These are phyloP conservation scores for Metschnikowia cerradonensis DNA, from an alignment of 805 yeast species.

Conservation along the genomic window DNA sequence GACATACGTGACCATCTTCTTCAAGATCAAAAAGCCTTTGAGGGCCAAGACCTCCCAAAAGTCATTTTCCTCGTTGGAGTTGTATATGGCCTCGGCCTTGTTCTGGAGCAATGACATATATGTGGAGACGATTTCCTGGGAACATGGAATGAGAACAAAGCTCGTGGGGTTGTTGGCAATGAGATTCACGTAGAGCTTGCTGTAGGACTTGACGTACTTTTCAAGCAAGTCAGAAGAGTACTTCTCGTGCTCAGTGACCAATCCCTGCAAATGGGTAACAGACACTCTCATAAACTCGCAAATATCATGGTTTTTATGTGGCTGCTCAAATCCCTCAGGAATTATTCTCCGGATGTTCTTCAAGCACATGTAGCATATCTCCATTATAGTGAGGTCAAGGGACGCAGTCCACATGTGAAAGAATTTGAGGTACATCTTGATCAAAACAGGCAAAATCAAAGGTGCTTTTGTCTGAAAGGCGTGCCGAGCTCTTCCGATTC, in stretches of 20 bases:
- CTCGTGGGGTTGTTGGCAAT: constrained; percentile 61
- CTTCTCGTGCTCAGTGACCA: constrained; percentile 52
- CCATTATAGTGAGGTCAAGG: constrained; percentile 53
- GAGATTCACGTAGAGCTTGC: constrained; percentile 66
- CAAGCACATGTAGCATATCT: constrained; percentile 71
- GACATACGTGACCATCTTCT: constrained; percentile 57
- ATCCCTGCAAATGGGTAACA: constrained; percentile 54
- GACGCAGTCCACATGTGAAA: constrained; percentile 61
- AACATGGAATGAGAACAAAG: constrained; percentile 63
- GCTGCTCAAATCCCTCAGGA: constrained; percentile 71
- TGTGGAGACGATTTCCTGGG: constrained; percentile 57
- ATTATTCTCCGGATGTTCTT: constrained; percentile 71
- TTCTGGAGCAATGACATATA: constrained; percentile 57
- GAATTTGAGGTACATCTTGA: constrained; percentile 53
- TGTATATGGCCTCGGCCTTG: constrained; percentile 63
- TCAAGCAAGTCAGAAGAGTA: constrained; percentile 50
- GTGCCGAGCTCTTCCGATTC: constrained; percentile 78
- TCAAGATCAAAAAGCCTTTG: constrained; percentile 59
- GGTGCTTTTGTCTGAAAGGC: constrained; percentile 74
- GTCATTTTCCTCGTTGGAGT: constrained; percentile 51
- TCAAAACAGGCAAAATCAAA: constrained; percentile 53
- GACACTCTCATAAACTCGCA: constrained; percentile 57
- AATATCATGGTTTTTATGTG: constrained; percentile 56
- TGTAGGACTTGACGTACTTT: constrained; percentile 67
- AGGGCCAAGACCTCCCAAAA: constrained; percentile 77